A percentile compares a stretch with the other conserved stretches of the same genome.
These are phyloP conservation scores for Mycena pura DNA, from an alignment of 768 basidiomycete genomes.

Conservation along the genomic window DNA sequence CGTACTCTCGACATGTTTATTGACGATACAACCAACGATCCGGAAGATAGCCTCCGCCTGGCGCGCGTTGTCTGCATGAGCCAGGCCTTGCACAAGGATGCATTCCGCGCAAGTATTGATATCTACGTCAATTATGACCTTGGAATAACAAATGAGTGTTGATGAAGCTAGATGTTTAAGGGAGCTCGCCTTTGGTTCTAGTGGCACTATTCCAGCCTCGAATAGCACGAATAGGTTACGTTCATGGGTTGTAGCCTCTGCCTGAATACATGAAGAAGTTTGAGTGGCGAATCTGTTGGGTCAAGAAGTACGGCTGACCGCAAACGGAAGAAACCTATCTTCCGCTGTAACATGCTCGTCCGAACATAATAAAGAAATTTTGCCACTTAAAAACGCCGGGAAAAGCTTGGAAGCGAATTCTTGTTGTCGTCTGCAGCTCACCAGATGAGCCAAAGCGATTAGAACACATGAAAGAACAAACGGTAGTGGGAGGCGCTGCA, in stretches of 20 bases:
- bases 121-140: constrained; percentile 53
- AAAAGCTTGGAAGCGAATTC: constrained; percentile 58
- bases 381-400: constrained; percentile 61
- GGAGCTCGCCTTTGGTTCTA: constrained; percentile 68
- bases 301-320: constrained; percentile 47
- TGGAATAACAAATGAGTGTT: background rate
- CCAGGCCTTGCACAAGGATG: constrained; percentile 67
- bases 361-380: constrained; percentile 37
- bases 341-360: constrained; percentile 57
- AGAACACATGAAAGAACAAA: constrained; percentile 49
- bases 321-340: constrained; percentile 61
- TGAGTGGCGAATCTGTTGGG: background rate
- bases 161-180: background rate
- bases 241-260: constrained; percentile 51
- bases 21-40: constrained; percentile 71
- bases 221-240: constrained; percentile 74
- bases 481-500: constrained; percentile 68
- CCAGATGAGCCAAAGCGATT: background rate
- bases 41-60: constrained; percentile 66
- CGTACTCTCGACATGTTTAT: constrained; percentile 78
- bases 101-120: constrained; percentile 57
- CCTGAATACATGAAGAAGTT: constrained; percentile 37
- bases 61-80: constrained; percentile 48
- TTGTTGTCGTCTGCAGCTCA: constrained; percentile 76
- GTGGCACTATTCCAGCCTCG: constrained; percentile 66